A percentile compares a stretch with the other conserved stretches of the same genome.
These are phyloP conservation scores for Coemansia sp. DNA, from an alignment of 192 early-diverging fungal genomes.

Conservation along the genomic window DNA sequence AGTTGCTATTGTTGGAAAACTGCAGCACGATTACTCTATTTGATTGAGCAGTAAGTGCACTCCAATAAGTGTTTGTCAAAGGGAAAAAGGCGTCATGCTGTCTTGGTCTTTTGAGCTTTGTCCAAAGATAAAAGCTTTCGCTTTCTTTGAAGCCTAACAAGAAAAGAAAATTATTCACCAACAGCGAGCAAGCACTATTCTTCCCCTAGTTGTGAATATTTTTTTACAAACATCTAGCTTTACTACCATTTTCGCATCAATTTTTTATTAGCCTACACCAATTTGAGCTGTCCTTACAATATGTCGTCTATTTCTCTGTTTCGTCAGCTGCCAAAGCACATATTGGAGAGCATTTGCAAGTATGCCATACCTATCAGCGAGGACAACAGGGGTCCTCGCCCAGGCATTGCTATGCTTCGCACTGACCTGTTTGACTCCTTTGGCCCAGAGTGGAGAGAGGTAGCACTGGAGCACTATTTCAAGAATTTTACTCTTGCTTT, in stretches of 20 bases:
- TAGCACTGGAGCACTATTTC: neutral
- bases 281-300: neutral
- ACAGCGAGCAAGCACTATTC: neutral
- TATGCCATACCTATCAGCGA: neutral
- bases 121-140: neutral
- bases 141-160: neutral
- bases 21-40: neutral
- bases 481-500: slow-evolving; percentile 1
- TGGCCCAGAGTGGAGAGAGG: neutral
- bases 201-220: neutral
- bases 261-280: neutral
- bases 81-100: neutral
- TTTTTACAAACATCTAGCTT: neutral
- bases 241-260: neutral
- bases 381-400: neutral
- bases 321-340: neutral
- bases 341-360: neutral
- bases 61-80: neutral
- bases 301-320: neutral
- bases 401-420: neutral
- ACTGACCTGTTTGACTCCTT: neutral
- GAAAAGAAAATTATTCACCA: neutral
- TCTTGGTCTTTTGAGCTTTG: neutral
- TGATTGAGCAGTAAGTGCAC: neutral
- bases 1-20: neutral